Conservation (phyloP, 2,329 filamentous ascomycete species). For the Grosmannia huntii region DNA sequence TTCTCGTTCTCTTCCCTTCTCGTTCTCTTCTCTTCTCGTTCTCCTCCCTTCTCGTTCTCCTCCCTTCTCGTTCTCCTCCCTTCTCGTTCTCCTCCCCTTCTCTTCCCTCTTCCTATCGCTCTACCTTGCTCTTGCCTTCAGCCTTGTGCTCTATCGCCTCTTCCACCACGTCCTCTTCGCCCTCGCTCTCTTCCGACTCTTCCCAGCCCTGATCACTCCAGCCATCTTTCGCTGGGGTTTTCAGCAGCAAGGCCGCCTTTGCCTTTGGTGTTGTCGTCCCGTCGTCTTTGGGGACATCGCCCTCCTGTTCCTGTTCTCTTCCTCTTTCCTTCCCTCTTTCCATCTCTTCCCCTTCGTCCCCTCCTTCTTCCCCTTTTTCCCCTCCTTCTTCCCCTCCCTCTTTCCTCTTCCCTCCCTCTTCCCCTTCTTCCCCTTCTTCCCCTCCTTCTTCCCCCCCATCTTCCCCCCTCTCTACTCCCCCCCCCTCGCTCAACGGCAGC, state of each 20-base stretch:
- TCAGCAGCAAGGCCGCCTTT: background rate
- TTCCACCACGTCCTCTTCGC: background rate
- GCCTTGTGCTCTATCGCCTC: background rate
- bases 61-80: too few relatives aligned
- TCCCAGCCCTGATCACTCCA: constrained; percentile 57
- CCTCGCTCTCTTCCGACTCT: constrained; percentile 36
- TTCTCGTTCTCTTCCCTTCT: too few relatives aligned
- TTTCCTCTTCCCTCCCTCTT: background rate
- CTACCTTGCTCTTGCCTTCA: background rate
- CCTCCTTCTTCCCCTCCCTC: background rate
- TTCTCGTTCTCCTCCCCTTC: too few relatives aligned
- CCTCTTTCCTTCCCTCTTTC: constrained; percentile 3
- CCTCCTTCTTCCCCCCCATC: constrained; percentile 28
- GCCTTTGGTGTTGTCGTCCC: background rate
- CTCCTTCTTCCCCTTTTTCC: background rate
- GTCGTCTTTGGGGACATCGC: too few relatives aligned
- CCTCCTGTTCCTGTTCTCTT: background rate
- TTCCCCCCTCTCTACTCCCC: constrained; percentile 54
- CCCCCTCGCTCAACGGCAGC: constrained; percentile 40
- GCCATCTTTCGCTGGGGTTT: constrained; percentile 19
- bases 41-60: too few relatives aligned
- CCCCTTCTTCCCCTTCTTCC: background rate
- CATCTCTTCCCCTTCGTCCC: background rate
- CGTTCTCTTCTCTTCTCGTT: too few relatives aligned
- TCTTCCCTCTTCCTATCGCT: too few relatives aligned